These are phyloP conservation scores for Aspergillus versicolor DNA, from an alignment of 2,329 filamentous ascomycete species.

Conservation along the genomic window DNA sequence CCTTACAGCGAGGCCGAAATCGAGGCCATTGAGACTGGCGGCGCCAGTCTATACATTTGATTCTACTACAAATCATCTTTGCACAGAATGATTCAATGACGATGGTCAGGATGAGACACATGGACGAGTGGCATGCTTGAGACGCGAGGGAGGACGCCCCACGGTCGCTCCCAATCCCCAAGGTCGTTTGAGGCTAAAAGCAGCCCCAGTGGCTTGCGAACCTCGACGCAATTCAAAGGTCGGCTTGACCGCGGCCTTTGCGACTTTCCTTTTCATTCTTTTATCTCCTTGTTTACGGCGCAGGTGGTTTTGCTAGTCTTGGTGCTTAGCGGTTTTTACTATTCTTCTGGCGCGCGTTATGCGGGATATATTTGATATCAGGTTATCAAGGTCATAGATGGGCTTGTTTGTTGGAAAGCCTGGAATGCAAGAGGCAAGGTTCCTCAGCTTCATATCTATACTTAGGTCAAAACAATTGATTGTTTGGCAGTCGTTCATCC, in stretches of 20 bases:
- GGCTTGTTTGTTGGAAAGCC: slow-evolving; percentile 18
- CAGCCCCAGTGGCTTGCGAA: slow-evolving; percentile 4
- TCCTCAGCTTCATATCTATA: slow-evolving; percentile 2
- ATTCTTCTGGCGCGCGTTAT: slow-evolving; percentile 17
- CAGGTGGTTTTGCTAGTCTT: slow-evolving; percentile 35
- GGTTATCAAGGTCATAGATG: slow-evolving; percentile 19
- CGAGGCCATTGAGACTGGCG: slow-evolving; percentile 91
- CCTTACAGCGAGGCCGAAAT: slow-evolving; percentile 81
- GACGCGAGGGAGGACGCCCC: slow-evolving; percentile 1
- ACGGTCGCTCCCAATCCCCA: slow-evolving; percentile 6
- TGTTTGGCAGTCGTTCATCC: background rate
- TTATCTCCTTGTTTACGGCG: slow-evolving; percentile 23
- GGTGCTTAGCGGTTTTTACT: slow-evolving; percentile 22
- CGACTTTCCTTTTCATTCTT: slow-evolving; percentile 15
- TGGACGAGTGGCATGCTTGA: slow-evolving; percentile 9
- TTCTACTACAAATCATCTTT: slow-evolving; percentile 5
- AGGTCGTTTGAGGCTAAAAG: slow-evolving; percentile 5
- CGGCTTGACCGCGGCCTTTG: slow-evolving; percentile 9
- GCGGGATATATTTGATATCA: slow-evolving; percentile 22
- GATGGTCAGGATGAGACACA: slow-evolving; percentile 13
- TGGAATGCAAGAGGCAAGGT: slow-evolving; percentile 9
- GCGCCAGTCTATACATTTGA: slow-evolving; percentile 65
- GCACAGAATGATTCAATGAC: slow-evolving; percentile 18
- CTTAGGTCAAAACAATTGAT: slow-evolving; percentile 4
- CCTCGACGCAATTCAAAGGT: slow-evolving; percentile 6